Percentiles rank a stretch among this genome's conserved stretches.
phyloP scores from a whole-genome alignment of 1,139 yeast genomes.

The Barnettozyma hawaiiensis region DNA sequence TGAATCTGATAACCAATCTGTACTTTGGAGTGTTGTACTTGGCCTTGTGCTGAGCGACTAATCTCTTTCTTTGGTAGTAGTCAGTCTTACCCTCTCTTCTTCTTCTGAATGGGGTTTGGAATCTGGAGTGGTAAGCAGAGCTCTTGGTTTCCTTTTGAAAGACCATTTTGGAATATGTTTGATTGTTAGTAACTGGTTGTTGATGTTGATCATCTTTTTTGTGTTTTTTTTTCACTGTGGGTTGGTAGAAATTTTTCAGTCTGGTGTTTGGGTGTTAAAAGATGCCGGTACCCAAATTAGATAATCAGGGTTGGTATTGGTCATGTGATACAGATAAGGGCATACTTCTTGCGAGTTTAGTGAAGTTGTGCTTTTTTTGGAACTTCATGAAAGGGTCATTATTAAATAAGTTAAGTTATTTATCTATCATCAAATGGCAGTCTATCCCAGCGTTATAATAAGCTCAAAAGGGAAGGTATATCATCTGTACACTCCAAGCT shows the following conservation, averaged over 20 bases:
- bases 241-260: constrained; percentile 1
- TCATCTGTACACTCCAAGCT: constrained; percentile 8
- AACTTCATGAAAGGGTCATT: not conserved
- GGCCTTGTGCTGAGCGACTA: constrained; percentile 99
- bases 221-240: not conserved
- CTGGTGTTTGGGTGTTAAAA: constrained; percentile 1
- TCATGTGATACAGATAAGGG: not conserved
- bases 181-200: not conserved
- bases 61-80: constrained; percentile 99
- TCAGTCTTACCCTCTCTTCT: constrained; percentile 99
- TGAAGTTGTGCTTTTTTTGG: not conserved
- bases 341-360: not conserved
- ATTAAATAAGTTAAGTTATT: too few species aligned
- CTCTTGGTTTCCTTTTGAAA: constrained; percentile 68
- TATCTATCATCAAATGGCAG: too few species aligned
- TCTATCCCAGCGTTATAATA: too few species aligned
- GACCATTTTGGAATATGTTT: constrained; percentile 48
- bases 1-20: constrained; percentile 99
- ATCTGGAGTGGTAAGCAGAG: constrained; percentile 98
- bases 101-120: constrained; percentile 99
- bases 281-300: too few species aligned
- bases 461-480: not conserved
- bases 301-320: not conserved
- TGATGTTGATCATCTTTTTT: not conserved
- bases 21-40: constrained; percentile 99